Evolutionary conservation across 2,329 filamentous ascomycete species (phyloP), one percentile per base, ranked within the genome.

Genomic region (Coniochaeta sp.): DNA sequence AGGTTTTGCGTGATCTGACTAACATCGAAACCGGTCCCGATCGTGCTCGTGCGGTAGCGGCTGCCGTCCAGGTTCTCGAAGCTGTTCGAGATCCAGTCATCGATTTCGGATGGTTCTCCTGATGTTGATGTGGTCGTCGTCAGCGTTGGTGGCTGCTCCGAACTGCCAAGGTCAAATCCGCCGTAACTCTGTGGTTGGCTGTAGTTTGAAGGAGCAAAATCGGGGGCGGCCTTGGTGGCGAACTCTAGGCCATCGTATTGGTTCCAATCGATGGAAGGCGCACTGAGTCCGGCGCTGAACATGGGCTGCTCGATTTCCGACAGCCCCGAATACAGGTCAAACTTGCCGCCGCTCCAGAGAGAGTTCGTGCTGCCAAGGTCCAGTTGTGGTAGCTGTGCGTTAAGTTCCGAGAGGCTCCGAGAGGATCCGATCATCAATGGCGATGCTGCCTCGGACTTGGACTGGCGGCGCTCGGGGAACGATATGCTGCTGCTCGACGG

Each of bases 31-130:
- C 62, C 63, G 53, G 70, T 77, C 57, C 72, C 75, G 51, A 75
- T 67, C 18, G 71, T 68, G 52, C 71, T 75, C 49, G 74, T 72
- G 52, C 76, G 68, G 49, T 53, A 60, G 56, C 73, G 70, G 56
- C 73, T 69, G 49, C 68, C 66, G 54, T 78, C 66, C 50, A 61
- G 67, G 4, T 68, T 66, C 33, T 71, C 69, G 26, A 73, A 67
- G 50, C 69, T 68, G 35, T 71, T 65, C 20, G 67, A 66, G 22
- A 69, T 64, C 48, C 77, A 76, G 57, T 86, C 83, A 55, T 86
- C 83, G 5, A 81, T 81, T 62, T 86, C 82, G 9, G 82, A 86
- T 8, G 85, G 82, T 54, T 86, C 82, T 31, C 83, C 83, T 12
- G 83, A 86, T 8, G 81, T 85, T 9, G 81, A 86, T 10, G 81